Evolutionary conservation across 768 basidiomycete species (phyloP).

Genomic region (Cyclocybe cylindracea): DNA sequence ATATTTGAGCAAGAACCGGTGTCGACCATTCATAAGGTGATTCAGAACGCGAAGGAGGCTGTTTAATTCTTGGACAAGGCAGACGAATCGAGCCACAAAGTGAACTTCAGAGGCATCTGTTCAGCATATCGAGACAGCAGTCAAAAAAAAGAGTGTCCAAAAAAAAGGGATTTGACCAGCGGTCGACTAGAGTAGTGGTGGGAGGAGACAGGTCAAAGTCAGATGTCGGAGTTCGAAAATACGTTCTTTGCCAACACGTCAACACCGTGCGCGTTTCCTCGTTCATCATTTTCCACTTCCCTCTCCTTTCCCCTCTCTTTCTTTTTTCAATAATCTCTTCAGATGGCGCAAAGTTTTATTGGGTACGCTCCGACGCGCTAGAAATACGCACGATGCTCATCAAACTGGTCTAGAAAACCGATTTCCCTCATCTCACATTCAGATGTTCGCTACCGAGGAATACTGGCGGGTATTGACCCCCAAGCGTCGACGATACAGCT

Average conservation of each 20-base stretch:
- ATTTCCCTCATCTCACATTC: constrained; percentile 91
- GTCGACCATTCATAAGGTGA: no score
- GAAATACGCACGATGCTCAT: constrained; percentile 1
- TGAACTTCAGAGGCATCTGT: no score
- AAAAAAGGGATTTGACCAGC: no score
- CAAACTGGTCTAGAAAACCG: constrained; percentile 59
- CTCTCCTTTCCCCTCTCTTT: constrained; percentile 12
- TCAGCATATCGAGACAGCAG: no score
- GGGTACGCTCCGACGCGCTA: constrained; percentile 43
- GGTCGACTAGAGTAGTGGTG: no score
- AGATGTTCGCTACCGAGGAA: constrained; percentile 88
- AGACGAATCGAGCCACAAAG: no score
- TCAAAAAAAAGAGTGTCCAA: no score
- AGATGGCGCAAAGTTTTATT: constrained; percentile 79
- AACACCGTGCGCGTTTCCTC: constrained; percentile 21
- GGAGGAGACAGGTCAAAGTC: not conserved
- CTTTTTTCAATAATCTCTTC: constrained; percentile 7
- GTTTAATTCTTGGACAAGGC: no score
- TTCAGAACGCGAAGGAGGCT: no score
- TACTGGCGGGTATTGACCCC: constrained; percentile 85
- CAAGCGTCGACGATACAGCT: constrained; percentile 85
- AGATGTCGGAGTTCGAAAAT: constrained; percentile 27
- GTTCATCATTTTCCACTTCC: not conserved
- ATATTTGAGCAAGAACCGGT: no score
- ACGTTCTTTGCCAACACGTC: constrained; percentile 20